These are phyloP conservation scores for Russula abietina DNA, from an alignment of 768 basidiomycete genomes.

Conservation along the genomic window DNA sequence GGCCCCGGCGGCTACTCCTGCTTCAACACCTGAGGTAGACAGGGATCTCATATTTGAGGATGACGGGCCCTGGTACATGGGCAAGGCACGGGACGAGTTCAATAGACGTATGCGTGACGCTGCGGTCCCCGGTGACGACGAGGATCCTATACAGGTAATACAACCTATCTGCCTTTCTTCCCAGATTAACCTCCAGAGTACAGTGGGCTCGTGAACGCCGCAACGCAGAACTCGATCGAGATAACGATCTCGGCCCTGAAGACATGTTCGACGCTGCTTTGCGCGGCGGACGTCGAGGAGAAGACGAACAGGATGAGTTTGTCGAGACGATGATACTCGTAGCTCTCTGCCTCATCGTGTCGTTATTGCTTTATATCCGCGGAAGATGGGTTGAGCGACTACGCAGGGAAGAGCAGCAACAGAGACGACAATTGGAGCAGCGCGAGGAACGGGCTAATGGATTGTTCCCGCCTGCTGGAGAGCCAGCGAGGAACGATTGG, in stretches of 20 bases:
- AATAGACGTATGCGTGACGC: constrained; percentile 47
- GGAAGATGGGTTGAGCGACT: constrained; percentile 71
- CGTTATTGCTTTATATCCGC: constrained; percentile 70
- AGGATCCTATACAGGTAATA: constrained; percentile 63
- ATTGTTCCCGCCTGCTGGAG: constrained; percentile 28
- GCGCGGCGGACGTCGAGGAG: constrained; percentile 54
- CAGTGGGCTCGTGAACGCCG: constrained; percentile 77
- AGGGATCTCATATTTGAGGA: constrained; percentile 38
- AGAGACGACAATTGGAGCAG: constrained; percentile 39
- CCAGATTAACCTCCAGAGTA: background rate
- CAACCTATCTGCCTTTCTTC: background rate
- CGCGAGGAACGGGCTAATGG: constrained; percentile 27
- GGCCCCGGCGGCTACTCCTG: background rate
- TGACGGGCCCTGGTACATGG: constrained; percentile 73
- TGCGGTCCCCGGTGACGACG: constrained; percentile 46
- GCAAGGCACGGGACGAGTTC: constrained; percentile 77
- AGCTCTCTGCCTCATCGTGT: constrained; percentile 63
- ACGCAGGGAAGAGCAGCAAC: constrained; percentile 51
- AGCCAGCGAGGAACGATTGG: constrained; percentile 29
- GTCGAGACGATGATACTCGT: constrained; percentile 76
- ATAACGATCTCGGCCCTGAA: constrained; percentile 72
- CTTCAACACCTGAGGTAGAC: constrained; percentile 24
- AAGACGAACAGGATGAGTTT: constrained; percentile 65
- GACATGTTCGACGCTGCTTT: constrained; percentile 72
- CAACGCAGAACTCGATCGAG: constrained; percentile 64